Evolutionary conservation across 495 filamentous ascomycete species (phyloP).

Genomic region (Halenospora varia): DNA sequence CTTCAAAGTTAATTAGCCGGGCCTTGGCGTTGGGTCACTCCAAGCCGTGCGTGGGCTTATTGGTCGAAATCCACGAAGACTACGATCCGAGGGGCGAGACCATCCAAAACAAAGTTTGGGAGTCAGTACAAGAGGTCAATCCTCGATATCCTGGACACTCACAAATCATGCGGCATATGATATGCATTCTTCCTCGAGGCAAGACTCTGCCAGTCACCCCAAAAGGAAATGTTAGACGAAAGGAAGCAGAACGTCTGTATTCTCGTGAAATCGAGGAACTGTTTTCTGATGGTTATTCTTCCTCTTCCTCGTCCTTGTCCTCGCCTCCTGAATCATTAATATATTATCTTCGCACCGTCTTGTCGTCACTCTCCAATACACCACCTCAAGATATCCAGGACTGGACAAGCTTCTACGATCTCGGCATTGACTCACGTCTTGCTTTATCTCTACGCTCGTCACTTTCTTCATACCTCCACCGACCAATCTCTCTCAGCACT

Average conservation of each 20-base stretch:
- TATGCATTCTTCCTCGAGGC: constrained; percentile 19
- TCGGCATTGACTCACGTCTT: constrained; percentile 22
- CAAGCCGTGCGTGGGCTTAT: constrained; percentile 14
- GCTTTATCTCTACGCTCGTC: constrained; percentile 16
- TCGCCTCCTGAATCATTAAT: constrained; percentile 1
- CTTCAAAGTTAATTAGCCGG: constrained; percentile 21
- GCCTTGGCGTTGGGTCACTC: constrained; percentile 24
- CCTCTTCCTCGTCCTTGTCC: neutral
- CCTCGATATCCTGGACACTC: constrained; percentile 18
- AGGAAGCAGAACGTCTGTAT: constrained; percentile 18
- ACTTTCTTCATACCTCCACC: constrained; percentile 13
- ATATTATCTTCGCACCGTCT: constrained; percentile 14
- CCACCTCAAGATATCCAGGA: constrained; percentile 13
- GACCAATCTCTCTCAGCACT: constrained; percentile 13
- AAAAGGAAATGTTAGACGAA: constrained; percentile 25
- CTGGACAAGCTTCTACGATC: constrained; percentile 21
- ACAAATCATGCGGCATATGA: constrained; percentile 17
- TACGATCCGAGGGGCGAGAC: constrained; percentile 4
- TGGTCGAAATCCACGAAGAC: constrained; percentile 19
- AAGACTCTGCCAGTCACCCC: constrained; percentile 18
- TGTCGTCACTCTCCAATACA: constrained; percentile 10
- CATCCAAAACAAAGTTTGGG: constrained; percentile 10
- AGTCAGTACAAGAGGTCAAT: constrained; percentile 18
- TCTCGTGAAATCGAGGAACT: constrained; percentile 11
- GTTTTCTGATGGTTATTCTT: neutral